Base-by-base conservation (phyloP, 2,329 filamentous ascomycete species). In the Orbilia blumenaviensis region DNA sequence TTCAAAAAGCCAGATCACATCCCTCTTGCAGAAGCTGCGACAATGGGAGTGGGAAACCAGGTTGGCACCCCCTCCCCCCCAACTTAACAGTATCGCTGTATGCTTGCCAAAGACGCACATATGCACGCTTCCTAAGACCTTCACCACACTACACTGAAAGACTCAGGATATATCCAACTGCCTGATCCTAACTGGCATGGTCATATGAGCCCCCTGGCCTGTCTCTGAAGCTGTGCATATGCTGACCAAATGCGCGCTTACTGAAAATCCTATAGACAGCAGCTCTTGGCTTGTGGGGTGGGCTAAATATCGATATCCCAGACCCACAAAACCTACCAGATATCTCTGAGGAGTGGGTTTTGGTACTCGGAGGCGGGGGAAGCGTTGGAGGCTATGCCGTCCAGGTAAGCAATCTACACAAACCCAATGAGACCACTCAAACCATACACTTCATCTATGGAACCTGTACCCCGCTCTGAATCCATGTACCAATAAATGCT, bases 271-370 rank as follows among this genome's bases (percentile, higher is more conserved):
- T 48, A 34, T 66, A 76, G 72, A 76, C 64, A 21, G 72, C 72
- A 42, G 72, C 72, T 16, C 41, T 69, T 29, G 64, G 72, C 42
- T 10, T 76, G 18, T 76, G 64, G 64, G 38, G 36, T 64, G 58
- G 72, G 21, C 46, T 76, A 50, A 69, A 64, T 27, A 66, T 76
- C 23, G 42, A 48, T 14, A 9, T 69, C 4, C 72, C 64, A 9
- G 72, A 76, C 48, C 72, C 58, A 48, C 58, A 69, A 18, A 76
- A 69, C 50, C 21, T 69, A 2, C 72, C 72, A 66, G 48, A 64
- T 32, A 42, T 66, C 38, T 76, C 72, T 61, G 72, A 76, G 12
- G 64, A 76, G 27, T 76, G 72, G 72, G 64, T 76, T 10, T 29
- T 76, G 8, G 34, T 76, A 10, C 46, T 69, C 29, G 72, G 72